A percentile compares a stretch with the other conserved stretches of the same genome.
Conservation (phyloP, 352 stramenopile genomes). For the Phytophthora constricta region DNA sequence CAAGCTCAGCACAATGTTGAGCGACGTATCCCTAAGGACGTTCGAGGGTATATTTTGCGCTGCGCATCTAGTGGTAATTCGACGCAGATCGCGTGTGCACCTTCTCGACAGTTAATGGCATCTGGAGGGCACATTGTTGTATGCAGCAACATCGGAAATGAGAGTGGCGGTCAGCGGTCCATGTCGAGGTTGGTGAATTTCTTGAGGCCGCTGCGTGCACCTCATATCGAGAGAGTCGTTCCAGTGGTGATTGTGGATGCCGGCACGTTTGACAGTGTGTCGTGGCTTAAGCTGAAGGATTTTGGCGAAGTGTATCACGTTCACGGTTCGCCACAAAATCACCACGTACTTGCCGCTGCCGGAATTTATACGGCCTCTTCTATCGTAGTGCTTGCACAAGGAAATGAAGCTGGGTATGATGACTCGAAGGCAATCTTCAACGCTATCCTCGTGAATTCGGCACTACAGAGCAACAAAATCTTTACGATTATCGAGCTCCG, state of each 20-base stretch:
- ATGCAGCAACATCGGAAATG: slow-evolving; percentile 77
- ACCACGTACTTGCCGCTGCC: slow-evolving; percentile 69
- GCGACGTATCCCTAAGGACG: slow-evolving; percentile 59
- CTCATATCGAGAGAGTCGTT: slow-evolving; percentile 69
- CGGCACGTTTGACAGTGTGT: slow-evolving; percentile 65
- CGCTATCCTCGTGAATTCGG: slow-evolving; percentile 81
- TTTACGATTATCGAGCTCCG: slow-evolving; percentile 90
- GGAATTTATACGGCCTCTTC: slow-evolving; percentile 84
- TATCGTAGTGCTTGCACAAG: slow-evolving; percentile 83
- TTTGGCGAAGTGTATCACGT: slow-evolving; percentile 86
- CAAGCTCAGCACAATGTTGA: slow-evolving; percentile 79
- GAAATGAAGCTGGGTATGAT: slow-evolving; percentile 72
- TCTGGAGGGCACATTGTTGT: slow-evolving; percentile 80
- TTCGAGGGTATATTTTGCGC: slow-evolving; percentile 67
- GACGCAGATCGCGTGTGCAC: slow-evolving; percentile 47
- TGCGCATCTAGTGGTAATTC: slow-evolving; percentile 38
- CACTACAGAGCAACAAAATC: slow-evolving; percentile 64
- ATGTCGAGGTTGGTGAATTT: slow-evolving; percentile 80
- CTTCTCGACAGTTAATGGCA: slow-evolving; percentile 48
- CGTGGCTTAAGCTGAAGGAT: slow-evolving; percentile 69
- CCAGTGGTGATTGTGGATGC: slow-evolving; percentile 82
- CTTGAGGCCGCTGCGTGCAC: slow-evolving; percentile 69
- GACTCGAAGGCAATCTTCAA: slow-evolving; percentile 91
- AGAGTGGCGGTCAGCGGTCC: slow-evolving; percentile 62
- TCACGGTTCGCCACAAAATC: slow-evolving; percentile 74